phyloP scores from a whole-genome alignment of 176 grass and related monocot genomes.

The Metroxylon sagu region DNA sequence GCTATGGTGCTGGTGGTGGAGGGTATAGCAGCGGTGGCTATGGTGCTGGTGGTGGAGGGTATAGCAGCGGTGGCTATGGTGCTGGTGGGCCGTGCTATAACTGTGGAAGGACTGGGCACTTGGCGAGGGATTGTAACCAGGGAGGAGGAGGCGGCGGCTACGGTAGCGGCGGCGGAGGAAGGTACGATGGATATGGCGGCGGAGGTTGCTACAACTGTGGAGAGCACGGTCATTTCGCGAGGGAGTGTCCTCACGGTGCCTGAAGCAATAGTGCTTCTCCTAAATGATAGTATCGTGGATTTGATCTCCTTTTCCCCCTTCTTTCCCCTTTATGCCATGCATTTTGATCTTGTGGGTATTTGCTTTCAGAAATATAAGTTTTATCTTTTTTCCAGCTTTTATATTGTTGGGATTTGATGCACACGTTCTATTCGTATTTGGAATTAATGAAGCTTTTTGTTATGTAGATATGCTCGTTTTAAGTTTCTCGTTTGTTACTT shows the following conservation, averaged over 20 bases:
- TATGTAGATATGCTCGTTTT: too few species aligned
- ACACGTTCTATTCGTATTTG: too few species aligned
- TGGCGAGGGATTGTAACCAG: conserved; percentile 23
- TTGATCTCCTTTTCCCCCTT: too few species aligned
- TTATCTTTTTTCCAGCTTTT: too few species aligned
- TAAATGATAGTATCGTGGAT: too few species aligned
- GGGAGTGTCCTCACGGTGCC: conserved; percentile 19
- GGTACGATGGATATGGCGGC: not conserved
- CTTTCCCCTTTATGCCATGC: too few species aligned
- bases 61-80: not conserved
- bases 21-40: not conserved
- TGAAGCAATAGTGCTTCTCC: too few species aligned
- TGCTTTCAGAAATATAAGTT: too few species aligned
- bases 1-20: not conserved
- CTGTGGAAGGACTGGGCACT: conserved; percentile 21
- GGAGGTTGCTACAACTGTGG: conserved; percentile 27
- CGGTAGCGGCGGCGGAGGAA: not conserved
- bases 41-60: not conserved
- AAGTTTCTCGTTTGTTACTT: too few species aligned
- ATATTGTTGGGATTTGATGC: too few species aligned
- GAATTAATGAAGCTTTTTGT: too few species aligned
- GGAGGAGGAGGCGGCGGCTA: conserved; percentile 1
- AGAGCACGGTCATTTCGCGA: conserved; percentile 25
- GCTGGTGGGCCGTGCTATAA: conserved; percentile 16
- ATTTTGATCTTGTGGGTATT: too few species aligned